These are phyloP conservation scores for Heteromeles arbutifolia DNA, from an alignment of 306 rosid genomes.

Conservation along the genomic window DNA sequence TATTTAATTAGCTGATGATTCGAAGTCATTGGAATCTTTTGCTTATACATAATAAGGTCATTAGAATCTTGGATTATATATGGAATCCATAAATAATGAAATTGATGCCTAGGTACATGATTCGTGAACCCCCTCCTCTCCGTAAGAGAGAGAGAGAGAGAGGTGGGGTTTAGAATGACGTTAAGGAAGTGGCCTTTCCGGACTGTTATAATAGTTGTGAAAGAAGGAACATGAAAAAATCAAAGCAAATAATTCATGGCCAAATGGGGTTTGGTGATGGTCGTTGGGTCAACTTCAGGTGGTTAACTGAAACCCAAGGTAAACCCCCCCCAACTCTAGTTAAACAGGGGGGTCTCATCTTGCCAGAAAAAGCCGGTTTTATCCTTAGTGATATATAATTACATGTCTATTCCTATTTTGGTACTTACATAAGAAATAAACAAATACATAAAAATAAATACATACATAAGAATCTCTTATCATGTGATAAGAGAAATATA, in stretches of 20 bases:
- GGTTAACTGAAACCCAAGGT: conserved; percentile 37
- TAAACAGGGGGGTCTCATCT: not conserved
- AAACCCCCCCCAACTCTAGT: not conserved
- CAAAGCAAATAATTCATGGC: conserved; percentile 2
- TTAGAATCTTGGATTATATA: not conserved
- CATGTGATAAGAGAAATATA: too few relatives aligned
- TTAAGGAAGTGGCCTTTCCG: not conserved
- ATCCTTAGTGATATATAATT: too few relatives aligned
- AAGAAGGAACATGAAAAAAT: conserved; percentile 16
- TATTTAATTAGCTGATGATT: not conserved
- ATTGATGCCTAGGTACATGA: not conserved
- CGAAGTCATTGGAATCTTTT: not conserved
- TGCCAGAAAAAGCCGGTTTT: too few relatives aligned
- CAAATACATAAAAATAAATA: too few relatives aligned
- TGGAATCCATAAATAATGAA: not conserved
- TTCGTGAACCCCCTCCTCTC: not conserved
- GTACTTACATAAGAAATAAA: too few relatives aligned
- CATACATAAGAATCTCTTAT: too few relatives aligned
- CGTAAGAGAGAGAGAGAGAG: not conserved
- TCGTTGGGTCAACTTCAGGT: conserved; percentile 52
- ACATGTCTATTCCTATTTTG: too few relatives aligned
- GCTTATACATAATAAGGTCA: not conserved
- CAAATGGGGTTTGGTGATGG: conserved; percentile 13
- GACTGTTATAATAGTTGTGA: conserved; percentile 24
- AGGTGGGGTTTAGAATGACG: not conserved